Evolutionary conservation across 2,329 filamentous ascomycete genomes (phyloP).

Genomic region (Metarhizium sp.): DNA sequence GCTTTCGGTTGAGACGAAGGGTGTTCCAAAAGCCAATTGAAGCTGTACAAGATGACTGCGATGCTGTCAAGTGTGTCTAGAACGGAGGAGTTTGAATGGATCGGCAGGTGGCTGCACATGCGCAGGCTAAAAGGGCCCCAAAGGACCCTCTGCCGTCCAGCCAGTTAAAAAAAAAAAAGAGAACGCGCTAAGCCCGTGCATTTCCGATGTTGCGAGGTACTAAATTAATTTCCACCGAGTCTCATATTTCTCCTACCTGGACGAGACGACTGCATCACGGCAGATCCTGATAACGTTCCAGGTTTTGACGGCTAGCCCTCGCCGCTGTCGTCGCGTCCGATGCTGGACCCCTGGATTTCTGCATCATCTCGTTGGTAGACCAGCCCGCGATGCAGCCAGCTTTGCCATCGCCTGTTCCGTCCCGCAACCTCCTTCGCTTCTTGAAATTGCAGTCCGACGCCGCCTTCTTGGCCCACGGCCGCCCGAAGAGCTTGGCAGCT

Average conservation of each 20-base stretch:
- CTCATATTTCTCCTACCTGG: neutral
- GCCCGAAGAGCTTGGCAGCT: constrained; percentile 1
- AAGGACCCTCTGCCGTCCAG: neutral
- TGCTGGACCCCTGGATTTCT: constrained; percentile 4
- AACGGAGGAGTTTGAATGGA: no score
- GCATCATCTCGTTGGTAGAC: constrained; percentile 6
- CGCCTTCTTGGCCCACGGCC: constrained; percentile 37
- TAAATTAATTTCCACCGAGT: neutral
- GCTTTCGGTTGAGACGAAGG: neutral
- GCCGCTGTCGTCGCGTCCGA: constrained; percentile 6
- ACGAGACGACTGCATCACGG: neutral
- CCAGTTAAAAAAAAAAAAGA: neutral
- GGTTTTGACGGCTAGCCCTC: constrained; percentile 5
- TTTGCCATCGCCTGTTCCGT: constrained; percentile 38
- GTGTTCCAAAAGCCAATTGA: no score
- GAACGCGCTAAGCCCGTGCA: neutral
- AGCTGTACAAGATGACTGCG: no score
- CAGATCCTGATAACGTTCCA: neutral
- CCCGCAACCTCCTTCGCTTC: constrained; percentile 56
- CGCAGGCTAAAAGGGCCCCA: no score
- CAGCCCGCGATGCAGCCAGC: constrained; percentile 33
- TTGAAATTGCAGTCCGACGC: constrained; percentile 61
- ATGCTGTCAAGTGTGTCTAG: no score
- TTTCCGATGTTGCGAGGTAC: neutral
- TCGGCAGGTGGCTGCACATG: no score